Evolutionary conservation across 305 asterid species (phyloP), one percentile per base, ranked within the genome.

Genomic region (Coffea humblotiana): DNA sequence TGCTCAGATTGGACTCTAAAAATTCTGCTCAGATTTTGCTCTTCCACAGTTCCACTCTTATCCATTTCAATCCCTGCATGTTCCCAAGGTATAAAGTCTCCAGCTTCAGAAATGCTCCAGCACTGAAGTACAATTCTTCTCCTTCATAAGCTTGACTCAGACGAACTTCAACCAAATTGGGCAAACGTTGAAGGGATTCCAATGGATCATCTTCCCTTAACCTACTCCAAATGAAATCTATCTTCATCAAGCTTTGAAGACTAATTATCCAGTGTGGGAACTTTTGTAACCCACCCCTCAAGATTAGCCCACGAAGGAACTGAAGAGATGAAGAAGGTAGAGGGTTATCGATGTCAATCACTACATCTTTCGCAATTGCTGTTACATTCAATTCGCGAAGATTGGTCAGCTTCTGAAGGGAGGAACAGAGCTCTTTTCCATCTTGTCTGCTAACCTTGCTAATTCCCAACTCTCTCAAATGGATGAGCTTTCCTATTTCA

Each of bases 191-290:
- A 29, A 81, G 82, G 37, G 19, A 60, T 49, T 51, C 64, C 3
- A 86, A 58, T 40, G 82, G 83, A 66, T 78, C 80, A 56, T 79
- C 80, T n/a, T 23, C 61, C 54, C 71, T 54, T 43, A 81, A 27
- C 29, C 43, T 43, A 37, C 83, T 77, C 77, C 75, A 48, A 16
- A 8, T 16, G 1, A 83, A 19, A 21, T 0, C 1, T 10, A 85
- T 23, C 27, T 45, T 54, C 15, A 74, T 52, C 64, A 83, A 71
- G 45, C 83, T 77, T 7, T 58, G 77, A 68, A 80, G 86, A 47
- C 72, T 79, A 45, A 72, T 14, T 32, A 85, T 14, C 88, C 86
- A 85, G 18, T 25, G 77, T 3, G 83, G 86, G 16, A 82, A n/a
- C 48, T 72, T 71, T 47, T 77, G 74, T 32, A 85, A 43, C n/a